Evolutionary conservation across 257 asterid genomes (phyloP), one percentile per base, ranked within the genome.

Genomic region (Solanum corneliomulleri): DNA sequence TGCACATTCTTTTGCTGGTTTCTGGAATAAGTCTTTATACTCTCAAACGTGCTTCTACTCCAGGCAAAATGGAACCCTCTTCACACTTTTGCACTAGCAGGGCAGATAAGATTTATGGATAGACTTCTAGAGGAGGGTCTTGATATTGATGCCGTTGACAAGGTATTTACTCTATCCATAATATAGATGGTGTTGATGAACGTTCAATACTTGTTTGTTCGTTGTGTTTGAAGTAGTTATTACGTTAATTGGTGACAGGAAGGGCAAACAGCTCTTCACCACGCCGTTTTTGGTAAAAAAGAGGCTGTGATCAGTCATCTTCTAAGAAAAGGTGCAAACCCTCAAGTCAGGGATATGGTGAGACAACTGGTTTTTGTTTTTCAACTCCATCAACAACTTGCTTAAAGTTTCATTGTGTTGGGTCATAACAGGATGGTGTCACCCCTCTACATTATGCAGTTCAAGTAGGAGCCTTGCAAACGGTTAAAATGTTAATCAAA

Each of bases 381-480:
- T 49, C 70, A 18, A 11, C n/a, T 45, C 78, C 77, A 12, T 27
- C 27, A 81, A 41, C 9, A 78, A 56, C 47, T 70, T 58, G 77
- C 66, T 81, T 29, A 49, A 81, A 49, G 69, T 49, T 42, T 41
- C 33, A 64, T 68, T 39, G 3, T 1, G 2, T 11, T 4, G 13
- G 39, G 77, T 83, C n/a, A n/a, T n/a, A 39, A 77, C 89, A 97
- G 98, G 98, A 92, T 85, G 98, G 99, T 27, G 95, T 93, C 52
- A 94, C 98, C 9, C 98, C 99, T 4, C 98, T 97, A 77, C 99
- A 97, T 90, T 95, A 95, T 84, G 99, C 99, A 87, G 98, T 93
- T 91, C 99, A 95, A 91, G 98, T 93, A 39, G 98, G 99, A 72
- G 99, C 98, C 29, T 44, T 91, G 93, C 99, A 97, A 88, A 94